Percentiles rank a stretch among this genome's conserved stretches.
These are phyloP conservation scores for Elsinoe ampelina DNA, from an alignment of 2,329 filamentous ascomycete genomes.

Conservation along the genomic window DNA sequence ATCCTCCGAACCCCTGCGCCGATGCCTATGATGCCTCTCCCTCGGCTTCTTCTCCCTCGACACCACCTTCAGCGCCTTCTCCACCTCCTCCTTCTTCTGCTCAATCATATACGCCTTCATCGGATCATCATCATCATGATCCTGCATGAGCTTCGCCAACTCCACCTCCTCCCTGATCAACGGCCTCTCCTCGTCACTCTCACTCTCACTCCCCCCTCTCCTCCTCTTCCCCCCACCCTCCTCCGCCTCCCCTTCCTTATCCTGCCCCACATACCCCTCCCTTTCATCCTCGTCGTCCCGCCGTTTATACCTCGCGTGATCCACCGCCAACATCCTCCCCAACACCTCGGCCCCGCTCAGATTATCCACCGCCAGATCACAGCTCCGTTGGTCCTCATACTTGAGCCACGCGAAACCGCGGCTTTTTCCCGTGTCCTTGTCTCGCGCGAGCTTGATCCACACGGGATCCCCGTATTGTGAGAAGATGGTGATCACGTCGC, in stretches of 20 bases:
- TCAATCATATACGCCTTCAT: constrained; percentile 90
- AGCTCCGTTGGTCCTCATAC: constrained; percentile 95
- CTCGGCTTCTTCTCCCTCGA: constrained; percentile 31
- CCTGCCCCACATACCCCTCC: constrained; percentile 48
- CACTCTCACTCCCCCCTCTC: constrained; percentile 35
- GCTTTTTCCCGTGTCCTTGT: constrained; percentile 93
- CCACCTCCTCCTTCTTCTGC: constrained; percentile 83
- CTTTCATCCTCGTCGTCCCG: constrained; percentile 57
- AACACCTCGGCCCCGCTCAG: constrained; percentile 76
- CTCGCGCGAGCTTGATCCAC: constrained; percentile 82
- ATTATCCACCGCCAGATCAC: constrained; percentile 93
- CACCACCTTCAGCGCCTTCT: constrained; percentile 54
- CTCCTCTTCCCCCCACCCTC: constrained; percentile 37
- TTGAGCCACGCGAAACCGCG: constrained; percentile 94
- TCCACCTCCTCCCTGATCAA: constrained; percentile 75
- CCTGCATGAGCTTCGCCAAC: constrained; percentile 60
- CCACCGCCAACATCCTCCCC: constrained; percentile 73
- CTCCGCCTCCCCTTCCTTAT: constrained; percentile 29
- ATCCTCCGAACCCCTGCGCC: constrained; percentile 13
- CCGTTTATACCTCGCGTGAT: constrained; percentile 85
- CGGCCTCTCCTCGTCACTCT: constrained; percentile 44
- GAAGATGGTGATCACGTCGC: constrained; percentile 92
- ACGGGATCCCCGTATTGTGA: constrained; percentile 94
- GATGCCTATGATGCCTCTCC: constrained; percentile 19
- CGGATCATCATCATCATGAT: constrained; percentile 82